Evolutionary conservation across 192 early-diverging fungal species (phyloP).

Genomic region (Entomortierella parvispora): DNA sequence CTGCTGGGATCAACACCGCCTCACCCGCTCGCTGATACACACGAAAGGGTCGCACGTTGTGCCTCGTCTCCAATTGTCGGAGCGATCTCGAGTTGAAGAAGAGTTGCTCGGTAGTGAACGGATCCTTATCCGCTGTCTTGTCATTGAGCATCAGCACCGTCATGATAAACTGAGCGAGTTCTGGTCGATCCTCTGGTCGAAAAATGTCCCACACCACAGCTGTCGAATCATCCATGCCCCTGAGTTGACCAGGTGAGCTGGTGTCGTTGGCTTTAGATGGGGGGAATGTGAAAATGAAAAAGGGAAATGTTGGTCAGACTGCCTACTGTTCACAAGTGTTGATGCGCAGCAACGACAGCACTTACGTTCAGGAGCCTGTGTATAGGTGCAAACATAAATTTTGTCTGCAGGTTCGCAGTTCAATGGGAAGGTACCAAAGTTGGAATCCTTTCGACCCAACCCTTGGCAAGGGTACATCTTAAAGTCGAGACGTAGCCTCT

Average conservation of each 20-base stretch:
- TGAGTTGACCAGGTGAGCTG: too few relatives aligned
- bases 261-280: too few relatives aligned
- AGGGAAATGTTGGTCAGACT: too few relatives aligned
- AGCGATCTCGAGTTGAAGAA: background rate
- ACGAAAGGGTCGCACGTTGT: background rate
- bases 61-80: background rate
- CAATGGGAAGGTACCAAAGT: background rate
- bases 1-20: constrained; percentile 20
- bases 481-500: background rate
- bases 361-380: background rate
- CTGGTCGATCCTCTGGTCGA: background rate
- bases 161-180: background rate
- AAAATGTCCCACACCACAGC: constrained; percentile 17
- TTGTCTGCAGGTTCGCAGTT: background rate
- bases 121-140: background rate
- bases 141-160: background rate
- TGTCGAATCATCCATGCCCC: background rate
- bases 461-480: constrained; percentile 2
- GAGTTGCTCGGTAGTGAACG: background rate
- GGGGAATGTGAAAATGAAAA: too few relatives aligned
- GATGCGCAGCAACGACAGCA: too few relatives aligned
- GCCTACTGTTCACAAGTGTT: too few relatives aligned
- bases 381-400: constrained; percentile 11
- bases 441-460: too few relatives aligned
- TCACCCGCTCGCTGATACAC: constrained; percentile 9